Conservation (phyloP, 1,139 yeast genomes). For the Kluyveromyces sp. region DNA sequence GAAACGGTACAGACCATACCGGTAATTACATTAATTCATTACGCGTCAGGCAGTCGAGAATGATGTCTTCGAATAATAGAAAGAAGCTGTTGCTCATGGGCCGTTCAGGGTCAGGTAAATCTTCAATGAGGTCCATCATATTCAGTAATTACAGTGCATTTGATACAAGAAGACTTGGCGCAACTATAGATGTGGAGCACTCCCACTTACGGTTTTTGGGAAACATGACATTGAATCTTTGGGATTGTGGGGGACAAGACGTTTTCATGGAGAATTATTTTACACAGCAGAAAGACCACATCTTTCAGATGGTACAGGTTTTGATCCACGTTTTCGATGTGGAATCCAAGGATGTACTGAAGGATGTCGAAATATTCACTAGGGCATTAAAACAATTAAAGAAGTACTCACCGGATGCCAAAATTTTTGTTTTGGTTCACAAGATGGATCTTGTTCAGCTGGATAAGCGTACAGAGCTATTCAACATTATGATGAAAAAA, state of each 20-base stretch:
- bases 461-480: constrained; percentile 78
- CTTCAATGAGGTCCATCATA: constrained; percentile 94
- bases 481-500: constrained; percentile 76
- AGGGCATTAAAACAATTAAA: constrained; percentile 75
- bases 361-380: constrained; percentile 87
- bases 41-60: too few relatives aligned
- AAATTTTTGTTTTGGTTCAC: constrained; percentile 84
- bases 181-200: constrained; percentile 96
- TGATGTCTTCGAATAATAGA: constrained; percentile 24
- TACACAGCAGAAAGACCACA: constrained; percentile 80
- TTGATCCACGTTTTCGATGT: constrained; percentile 95
- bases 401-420: constrained; percentile 84
- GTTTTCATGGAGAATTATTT: constrained; percentile 93
- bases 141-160: constrained; percentile 94
- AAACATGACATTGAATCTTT: constrained; percentile 86
- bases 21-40: too few relatives aligned
- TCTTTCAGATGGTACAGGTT: constrained; percentile 95
- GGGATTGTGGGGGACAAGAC: constrained; percentile 99
- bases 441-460: constrained; percentile 94
- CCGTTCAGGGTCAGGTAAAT: constrained; percentile 94
- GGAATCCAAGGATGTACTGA: constrained; percentile 83
- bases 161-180: constrained; percentile 91
- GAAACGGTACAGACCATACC: not conserved
- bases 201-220: constrained; percentile 89
- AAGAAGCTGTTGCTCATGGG: constrained; percentile 48